Conservation (phyloP, 139 green algal genomes). For the Micractinium sp. region DNA sequence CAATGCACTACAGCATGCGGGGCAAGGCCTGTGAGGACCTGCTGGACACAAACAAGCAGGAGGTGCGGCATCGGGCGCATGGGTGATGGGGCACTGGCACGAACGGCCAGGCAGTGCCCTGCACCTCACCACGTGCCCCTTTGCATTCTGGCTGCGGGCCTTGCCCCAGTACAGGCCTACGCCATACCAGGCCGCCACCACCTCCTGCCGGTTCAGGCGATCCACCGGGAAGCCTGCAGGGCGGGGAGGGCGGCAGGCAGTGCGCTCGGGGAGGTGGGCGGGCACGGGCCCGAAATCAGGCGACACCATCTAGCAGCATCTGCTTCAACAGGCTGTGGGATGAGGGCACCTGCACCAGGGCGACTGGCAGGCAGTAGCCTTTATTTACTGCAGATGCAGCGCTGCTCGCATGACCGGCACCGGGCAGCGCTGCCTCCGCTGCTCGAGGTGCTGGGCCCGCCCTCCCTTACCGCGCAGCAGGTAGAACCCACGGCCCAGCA, state of each 20-base stretch:
- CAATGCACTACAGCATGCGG: neutral
- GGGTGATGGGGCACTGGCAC: neutral
- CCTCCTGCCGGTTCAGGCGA: conserved; percentile 56
- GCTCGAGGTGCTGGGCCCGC: no score
- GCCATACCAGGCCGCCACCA: conserved; percentile 54
- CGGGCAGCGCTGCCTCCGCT: no score
- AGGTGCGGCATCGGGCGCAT: neutral
- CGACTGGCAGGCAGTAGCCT: neutral
- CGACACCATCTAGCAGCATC: neutral
- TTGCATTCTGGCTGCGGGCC: conserved; percentile 62
- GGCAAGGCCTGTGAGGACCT: neutral
- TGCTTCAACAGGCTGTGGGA: neutral
- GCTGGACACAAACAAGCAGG: neutral
- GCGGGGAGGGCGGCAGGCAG: neutral
- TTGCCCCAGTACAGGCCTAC: conserved; percentile 62
- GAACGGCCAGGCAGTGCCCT: neutral
- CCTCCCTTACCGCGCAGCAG: conserved; percentile 50
- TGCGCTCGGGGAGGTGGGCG: no score
- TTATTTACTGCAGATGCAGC: neutral
- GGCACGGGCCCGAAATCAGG: neutral
- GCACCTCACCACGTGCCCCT: conserved; percentile 67
- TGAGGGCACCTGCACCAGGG: neutral
- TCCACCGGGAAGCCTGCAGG: conserved; percentile 54
- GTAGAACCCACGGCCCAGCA: conserved; percentile 63
- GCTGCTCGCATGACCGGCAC: neutral